Evolutionary conservation across 352 stramenopile genomes (phyloP), one percentile per base, ranked within the genome.

Genomic region (Globisporangium iwayamae): DNA sequence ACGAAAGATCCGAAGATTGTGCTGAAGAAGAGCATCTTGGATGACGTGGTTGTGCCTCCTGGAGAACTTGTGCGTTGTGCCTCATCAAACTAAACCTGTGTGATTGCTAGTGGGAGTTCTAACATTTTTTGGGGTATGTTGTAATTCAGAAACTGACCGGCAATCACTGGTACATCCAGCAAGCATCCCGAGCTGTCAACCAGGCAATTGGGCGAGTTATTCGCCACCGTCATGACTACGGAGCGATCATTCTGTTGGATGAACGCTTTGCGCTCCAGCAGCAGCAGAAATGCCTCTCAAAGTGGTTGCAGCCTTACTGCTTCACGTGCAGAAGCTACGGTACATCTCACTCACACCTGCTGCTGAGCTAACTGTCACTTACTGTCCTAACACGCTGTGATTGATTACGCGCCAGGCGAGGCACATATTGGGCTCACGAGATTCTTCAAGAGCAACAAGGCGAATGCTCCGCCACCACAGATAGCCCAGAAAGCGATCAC

Each of bases 161-260:
- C 4, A 94, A 98, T 57, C 89, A 98, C 28, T 99, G 98, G 98
- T 99, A 99, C 70, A 94, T 95, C 41, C 97, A 99, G 60, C 96
- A 99, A 89, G 97, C 97, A 7, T 96, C 96, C 57, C 79, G 97
- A 60, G 97, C 97, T 58, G 96, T 99, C 11, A 99, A 99, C 73
- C 98, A 99, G 87, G 97, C 98, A 7, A 94, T 99, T 56, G 98
- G 98, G 2, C 87, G 98, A 66, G 97, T 99, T 5, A 99, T 99
- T 84, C 96, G 98, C 11, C 98, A 99, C 72, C 88, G 92, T 16
- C 86, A 97, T 60, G 98, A 99, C 67, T 99, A 97, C 65, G 98
- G 98, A 36, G 91, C 95, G 22, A 98, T 99, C 36, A 87, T 99
- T 46, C 73, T 99, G 28, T 80, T 97, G 30, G 98, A 99, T 71